Evolutionary conservation across 108 stramenopile species (phyloP).

Genomic region (Conticribra weissflogii): DNA sequence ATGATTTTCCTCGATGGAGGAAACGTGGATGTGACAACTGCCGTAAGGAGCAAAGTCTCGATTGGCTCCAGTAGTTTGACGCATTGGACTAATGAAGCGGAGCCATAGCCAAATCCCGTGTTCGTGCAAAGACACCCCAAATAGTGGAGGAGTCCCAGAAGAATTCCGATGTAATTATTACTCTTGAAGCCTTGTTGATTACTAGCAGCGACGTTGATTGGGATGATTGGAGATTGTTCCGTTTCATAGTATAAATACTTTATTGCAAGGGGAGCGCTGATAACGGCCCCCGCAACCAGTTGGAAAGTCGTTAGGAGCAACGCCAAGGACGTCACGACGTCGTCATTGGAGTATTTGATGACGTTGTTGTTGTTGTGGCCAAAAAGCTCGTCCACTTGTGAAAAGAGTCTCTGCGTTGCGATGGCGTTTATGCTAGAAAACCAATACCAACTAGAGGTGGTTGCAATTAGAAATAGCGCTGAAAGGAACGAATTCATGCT

Average conservation of each 20-base stretch:
- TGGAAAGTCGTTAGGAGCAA: slow-evolving; percentile 19
- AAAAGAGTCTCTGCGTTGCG: slow-evolving; percentile 19
- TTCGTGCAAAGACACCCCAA: slow-evolving; percentile 55
- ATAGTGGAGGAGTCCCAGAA: slow-evolving; percentile 39
- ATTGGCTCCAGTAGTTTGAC: slow-evolving; percentile 65
- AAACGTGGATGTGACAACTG: slow-evolving; percentile 1
- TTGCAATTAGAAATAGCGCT: too few relatives aligned
- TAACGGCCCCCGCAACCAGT: slow-evolving; percentile 10
- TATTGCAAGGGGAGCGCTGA: slow-evolving; percentile 3
- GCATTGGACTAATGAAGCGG: slow-evolving; percentile 56
- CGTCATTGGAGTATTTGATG: too few relatives aligned
- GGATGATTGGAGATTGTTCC: not conserved
- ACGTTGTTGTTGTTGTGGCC: not conserved
- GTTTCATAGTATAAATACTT: not conserved
- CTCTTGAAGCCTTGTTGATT: not conserved
- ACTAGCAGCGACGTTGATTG: too few relatives aligned
- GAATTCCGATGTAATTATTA: slow-evolving; percentile 2
- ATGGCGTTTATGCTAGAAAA: slow-evolving; percentile 29
- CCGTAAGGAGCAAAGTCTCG: slow-evolving; percentile 49
- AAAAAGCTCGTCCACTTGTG: not conserved
- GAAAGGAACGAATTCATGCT: too few relatives aligned
- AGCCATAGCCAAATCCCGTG: slow-evolving; percentile 54
- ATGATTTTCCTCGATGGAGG: slow-evolving; percentile 16
- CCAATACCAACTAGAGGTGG: slow-evolving; percentile 29
- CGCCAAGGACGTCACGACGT: too few relatives aligned